These are phyloP conservation scores for Metarhizium humberi DNA, from an alignment of 2,329 filamentous ascomycete genomes.

Conservation along the genomic window DNA sequence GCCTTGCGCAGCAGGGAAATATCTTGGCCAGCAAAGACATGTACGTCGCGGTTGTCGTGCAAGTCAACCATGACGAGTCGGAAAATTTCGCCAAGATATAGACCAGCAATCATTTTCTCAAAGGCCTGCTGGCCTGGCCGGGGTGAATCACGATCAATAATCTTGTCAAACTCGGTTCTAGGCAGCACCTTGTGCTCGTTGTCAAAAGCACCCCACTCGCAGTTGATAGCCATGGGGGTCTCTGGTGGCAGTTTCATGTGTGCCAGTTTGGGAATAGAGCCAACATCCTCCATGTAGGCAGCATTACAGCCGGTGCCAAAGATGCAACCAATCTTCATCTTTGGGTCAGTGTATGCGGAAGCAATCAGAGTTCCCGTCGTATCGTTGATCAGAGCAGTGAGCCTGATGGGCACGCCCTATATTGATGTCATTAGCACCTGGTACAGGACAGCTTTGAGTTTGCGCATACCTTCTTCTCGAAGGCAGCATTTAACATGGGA, in stretches of 20 bases:
- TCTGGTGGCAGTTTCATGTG: constrained; percentile 81
- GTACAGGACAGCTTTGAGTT: not conserved
- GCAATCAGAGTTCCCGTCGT: constrained; percentile 96
- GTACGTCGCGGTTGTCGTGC: constrained; percentile 63
- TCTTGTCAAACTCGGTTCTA: constrained; percentile 73
- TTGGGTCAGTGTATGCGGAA: constrained; percentile 88
- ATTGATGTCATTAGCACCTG: not conserved
- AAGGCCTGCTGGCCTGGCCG: constrained; percentile 91
- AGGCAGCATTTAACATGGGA: constrained; percentile 72
- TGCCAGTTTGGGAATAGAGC: constrained; percentile 86
- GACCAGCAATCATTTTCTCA: constrained; percentile 94
- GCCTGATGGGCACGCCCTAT: constrained; percentile 80
- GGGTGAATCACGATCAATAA: constrained; percentile 84
- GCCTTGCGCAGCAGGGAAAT: constrained; percentile 71
- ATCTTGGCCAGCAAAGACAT: constrained; percentile 79
- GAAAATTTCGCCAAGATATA: constrained; percentile 93
- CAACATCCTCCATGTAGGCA: constrained; percentile 92
- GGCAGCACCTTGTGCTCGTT: constrained; percentile 87
- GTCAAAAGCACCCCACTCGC: constrained; percentile 95
- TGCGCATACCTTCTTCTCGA: constrained; percentile 42
- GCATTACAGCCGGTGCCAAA: constrained; percentile 98
- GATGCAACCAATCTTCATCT: constrained; percentile 93
- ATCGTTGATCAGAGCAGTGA: constrained; percentile 92
- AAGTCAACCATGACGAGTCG: constrained; percentile 78
- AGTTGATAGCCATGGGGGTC: constrained; percentile 89